Evolutionary conservation across 2,329 filamentous ascomycete species (phyloP).

Genomic region (Aspergillus uvarum): DNA sequence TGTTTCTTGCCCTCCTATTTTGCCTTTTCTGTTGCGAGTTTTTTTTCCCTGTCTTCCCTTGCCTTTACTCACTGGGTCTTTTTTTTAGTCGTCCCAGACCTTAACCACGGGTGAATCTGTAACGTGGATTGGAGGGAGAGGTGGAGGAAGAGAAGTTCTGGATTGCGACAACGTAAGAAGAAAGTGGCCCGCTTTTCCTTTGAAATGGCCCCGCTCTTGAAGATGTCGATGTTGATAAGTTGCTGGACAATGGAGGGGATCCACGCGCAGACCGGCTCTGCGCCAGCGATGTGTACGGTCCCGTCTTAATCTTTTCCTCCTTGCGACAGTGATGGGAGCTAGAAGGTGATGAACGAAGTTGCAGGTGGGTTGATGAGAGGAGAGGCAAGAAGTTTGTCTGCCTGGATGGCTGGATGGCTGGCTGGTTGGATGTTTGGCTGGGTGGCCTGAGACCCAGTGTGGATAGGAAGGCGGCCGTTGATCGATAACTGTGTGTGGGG

Average conservation of each 20-base stretch:
- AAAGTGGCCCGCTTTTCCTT: constrained; percentile 14
- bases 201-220: constrained; percentile 19
- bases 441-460: neutral
- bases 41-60: neutral
- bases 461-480: neutral
- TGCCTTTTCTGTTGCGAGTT: neutral
- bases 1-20: constrained; percentile 12
- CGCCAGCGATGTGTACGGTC: neutral
- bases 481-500: neutral
- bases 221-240: constrained; percentile 7
- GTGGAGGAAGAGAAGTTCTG: constrained; percentile 5
- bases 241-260: constrained; percentile 7
- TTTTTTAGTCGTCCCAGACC: constrained; percentile 7
- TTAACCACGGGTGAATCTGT: constrained; percentile 17
- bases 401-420: neutral
- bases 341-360: neutral
- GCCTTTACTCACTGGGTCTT: constrained; percentile 7
- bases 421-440: neutral
- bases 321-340: neutral
- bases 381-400: neutral
- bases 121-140: neutral
- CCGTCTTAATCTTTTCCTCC: neutral
- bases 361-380: neutral
- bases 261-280: constrained; percentile 3
- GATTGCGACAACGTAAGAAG: constrained; percentile 16